These are phyloP conservation scores for Phoma herbarum DNA, from an alignment of 2,329 filamentous ascomycete species.

Conservation along the genomic window DNA sequence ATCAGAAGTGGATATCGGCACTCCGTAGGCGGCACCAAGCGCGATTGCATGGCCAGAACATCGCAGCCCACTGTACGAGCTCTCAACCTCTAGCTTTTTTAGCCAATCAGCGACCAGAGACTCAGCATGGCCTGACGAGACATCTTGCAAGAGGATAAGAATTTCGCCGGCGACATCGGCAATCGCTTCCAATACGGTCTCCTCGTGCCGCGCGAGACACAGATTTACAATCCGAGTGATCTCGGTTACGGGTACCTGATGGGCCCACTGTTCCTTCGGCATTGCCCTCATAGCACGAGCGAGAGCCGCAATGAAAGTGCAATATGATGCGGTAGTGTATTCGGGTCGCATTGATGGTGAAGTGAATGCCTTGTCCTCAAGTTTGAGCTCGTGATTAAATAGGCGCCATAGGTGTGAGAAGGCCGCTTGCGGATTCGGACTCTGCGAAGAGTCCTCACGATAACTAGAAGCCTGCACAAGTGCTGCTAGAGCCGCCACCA, in stretches of 20 bases:
- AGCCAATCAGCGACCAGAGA: constrained; percentile 43
- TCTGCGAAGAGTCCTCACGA: not conserved
- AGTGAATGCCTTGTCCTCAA: constrained; percentile 52
- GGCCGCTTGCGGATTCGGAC: constrained; percentile 3
- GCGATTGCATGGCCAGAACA: constrained; percentile 57
- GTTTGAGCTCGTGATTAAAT: constrained; percentile 43
- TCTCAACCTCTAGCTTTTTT: constrained; percentile 44
- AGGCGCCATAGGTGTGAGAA: constrained; percentile 45
- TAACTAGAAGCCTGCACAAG: constrained; percentile 25
- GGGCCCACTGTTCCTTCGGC: constrained; percentile 9
- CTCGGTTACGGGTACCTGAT: constrained; percentile 26
- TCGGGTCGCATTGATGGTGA: constrained; percentile 66
- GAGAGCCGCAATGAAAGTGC: constrained; percentile 60
- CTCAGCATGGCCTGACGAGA: constrained; percentile 21
- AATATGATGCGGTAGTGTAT: constrained; percentile 69
- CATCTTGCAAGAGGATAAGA: constrained; percentile 29
- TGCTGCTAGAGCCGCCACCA: constrained; percentile 64
- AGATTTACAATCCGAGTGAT: constrained; percentile 40
- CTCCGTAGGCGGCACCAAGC: constrained; percentile 52
- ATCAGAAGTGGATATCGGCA: constrained; percentile 12
- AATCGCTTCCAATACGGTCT: constrained; percentile 45
- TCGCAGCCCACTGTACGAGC: constrained; percentile 51
- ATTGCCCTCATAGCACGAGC: constrained; percentile 27
- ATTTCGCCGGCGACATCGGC: constrained; percentile 34
- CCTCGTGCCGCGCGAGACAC: constrained; percentile 49